phyloP scores from a whole-genome alignment of 805 yeast species.

The Yamadazyma insecticola region DNA sequence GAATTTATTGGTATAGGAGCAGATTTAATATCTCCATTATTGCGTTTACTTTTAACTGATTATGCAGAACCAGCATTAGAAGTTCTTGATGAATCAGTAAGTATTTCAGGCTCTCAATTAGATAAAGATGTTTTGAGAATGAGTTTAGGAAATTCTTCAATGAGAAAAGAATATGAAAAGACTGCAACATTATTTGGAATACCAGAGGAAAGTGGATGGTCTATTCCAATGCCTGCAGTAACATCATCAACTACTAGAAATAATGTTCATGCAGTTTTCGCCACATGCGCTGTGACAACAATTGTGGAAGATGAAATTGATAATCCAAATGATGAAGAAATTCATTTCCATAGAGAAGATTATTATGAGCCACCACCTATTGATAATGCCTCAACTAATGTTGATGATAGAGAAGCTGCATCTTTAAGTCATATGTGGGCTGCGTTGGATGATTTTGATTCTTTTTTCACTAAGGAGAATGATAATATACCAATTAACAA shows the following conservation, averaged over 20 bases:
- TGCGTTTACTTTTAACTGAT: slow-evolving; percentile 75
- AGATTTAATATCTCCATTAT: slow-evolving; percentile 84
- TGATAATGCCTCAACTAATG: slow-evolving; percentile 46
- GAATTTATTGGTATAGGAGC: slow-evolving; percentile 92
- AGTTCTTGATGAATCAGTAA: slow-evolving; percentile 79
- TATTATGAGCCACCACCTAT: slow-evolving; percentile 35
- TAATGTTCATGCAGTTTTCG: slow-evolving; percentile 92
- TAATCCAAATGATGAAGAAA: slow-evolving; percentile 27
- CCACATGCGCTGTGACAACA: slow-evolving; percentile 60
- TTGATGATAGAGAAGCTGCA: slow-evolving; percentile 60
- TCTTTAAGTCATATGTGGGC: slow-evolving; percentile 90
- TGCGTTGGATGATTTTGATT: slow-evolving; percentile 81
- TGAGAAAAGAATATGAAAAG: slow-evolving; percentile 76
- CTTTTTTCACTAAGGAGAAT: slow-evolving; percentile 66
- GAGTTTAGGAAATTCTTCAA: slow-evolving; percentile 78
- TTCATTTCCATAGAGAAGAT: slow-evolving; percentile 61
- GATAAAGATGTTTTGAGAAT: slow-evolving; percentile 90
- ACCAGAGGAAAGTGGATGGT: slow-evolving; percentile 96
- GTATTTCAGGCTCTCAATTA: slow-evolving; percentile 84
- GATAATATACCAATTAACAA: slow-evolving; percentile 7
- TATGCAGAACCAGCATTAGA: slow-evolving; percentile 85
- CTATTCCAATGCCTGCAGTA: slow-evolving; percentile 91
- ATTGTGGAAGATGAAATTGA: slow-evolving; percentile 24
- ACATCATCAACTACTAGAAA: slow-evolving; percentile 85
- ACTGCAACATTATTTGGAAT: slow-evolving; percentile 91